These are phyloP conservation scores for Clitoria ternatea DNA, from an alignment of 306 rosid species.

Conservation along the genomic window DNA sequence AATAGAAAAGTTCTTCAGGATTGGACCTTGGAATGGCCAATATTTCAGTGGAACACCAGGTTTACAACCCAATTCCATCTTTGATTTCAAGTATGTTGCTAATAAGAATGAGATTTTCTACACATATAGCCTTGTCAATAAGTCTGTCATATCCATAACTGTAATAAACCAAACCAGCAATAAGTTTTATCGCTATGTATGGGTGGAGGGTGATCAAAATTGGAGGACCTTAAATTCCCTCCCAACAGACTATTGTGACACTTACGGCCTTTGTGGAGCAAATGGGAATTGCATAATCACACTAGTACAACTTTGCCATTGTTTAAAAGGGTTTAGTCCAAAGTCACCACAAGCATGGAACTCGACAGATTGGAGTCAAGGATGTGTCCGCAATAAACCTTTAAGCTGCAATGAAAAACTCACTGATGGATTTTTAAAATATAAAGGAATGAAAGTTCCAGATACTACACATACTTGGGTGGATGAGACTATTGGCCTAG, in stretches of 20 bases:
- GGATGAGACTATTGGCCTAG: conserved; percentile 31
- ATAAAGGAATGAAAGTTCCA: conserved; percentile 37
- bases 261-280: conserved; percentile 25
- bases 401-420: conserved; percentile 27
- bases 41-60: conserved; percentile 8
- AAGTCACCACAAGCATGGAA: conserved; percentile 21
- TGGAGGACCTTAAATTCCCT: background rate
- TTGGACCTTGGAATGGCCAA: conserved; percentile 36
- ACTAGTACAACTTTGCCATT: conserved; percentile 12
- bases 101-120: background rate
- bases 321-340: conserved; percentile 33
- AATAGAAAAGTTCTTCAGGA: background rate
- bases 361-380: background rate
- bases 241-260: conserved; percentile 17
- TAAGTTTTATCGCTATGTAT: background rate
- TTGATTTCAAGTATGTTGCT: background rate
- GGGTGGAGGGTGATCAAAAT: background rate
- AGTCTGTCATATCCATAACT: background rate
- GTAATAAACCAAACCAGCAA: background rate
- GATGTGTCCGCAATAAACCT: conserved; percentile 32
- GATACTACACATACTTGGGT: conserved; percentile 49
- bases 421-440: conserved; percentile 13
- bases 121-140: background rate
- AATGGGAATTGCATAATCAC: conserved; percentile 10
- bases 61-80: background rate